These are phyloP conservation scores for Lactifluus pinguis DNA, from an alignment of 768 basidiomycete species.

Conservation along the genomic window DNA sequence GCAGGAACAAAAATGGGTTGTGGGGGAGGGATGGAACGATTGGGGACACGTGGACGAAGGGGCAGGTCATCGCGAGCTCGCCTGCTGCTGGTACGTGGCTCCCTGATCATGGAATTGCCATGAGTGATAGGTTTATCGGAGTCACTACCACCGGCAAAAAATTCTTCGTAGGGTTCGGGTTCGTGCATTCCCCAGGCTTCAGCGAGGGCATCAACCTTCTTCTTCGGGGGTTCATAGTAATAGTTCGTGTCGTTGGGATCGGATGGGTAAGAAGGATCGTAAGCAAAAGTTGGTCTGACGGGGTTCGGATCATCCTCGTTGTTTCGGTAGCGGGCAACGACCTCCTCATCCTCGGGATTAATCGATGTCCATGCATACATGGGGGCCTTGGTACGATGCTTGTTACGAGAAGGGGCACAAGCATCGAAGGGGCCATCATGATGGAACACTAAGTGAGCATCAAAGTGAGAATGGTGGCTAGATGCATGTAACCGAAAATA, in stretches of 20 bases:
- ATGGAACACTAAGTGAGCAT: conserved; percentile 59
- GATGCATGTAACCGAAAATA: conserved; percentile 6
- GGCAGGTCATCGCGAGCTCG: conserved; percentile 36
- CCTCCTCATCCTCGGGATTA: conserved; percentile 32
- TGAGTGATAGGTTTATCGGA: conserved; percentile 50
- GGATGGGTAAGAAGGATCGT: conserved; percentile 44
- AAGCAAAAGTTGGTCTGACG: conserved; percentile 22
- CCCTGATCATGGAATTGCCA: not conserved
- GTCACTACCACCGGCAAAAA: conserved; percentile 68
- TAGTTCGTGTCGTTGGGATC: conserved; percentile 14
- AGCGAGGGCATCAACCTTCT: conserved; percentile 80
- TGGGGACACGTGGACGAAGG: conserved; percentile 27
- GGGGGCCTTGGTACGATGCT: conserved; percentile 68
- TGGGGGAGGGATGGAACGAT: conserved; percentile 66
- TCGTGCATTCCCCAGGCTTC: conserved; percentile 93
- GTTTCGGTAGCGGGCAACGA: conserved; percentile 27
- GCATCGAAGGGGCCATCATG: conserved; percentile 91
- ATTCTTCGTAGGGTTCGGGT: conserved; percentile 86
- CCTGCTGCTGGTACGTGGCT: conserved; percentile 21
- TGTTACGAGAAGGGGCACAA: conserved; percentile 84
- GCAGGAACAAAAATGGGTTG: conserved; percentile 62
- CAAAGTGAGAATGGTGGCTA: conserved; percentile 16
- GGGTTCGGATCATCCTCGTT: conserved; percentile 6
- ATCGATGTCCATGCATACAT: conserved; percentile 64
- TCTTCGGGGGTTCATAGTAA: conserved; percentile 56